phyloP scores from a whole-genome alignment of 345 rosid genomes.

The Melaleuca alternifolia region DNA sequence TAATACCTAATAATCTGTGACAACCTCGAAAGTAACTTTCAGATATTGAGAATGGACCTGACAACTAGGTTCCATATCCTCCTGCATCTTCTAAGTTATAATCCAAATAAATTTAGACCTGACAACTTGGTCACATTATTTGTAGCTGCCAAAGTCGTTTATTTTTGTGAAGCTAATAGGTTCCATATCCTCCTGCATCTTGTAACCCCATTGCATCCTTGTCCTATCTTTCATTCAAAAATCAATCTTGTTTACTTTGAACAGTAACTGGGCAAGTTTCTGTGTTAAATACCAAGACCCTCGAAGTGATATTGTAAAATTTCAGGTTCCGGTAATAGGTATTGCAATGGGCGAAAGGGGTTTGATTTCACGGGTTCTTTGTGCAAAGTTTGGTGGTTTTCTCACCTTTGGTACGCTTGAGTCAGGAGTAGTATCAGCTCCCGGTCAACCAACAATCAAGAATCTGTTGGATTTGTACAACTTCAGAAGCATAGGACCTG shows the following conservation, averaged over 20 bases:
- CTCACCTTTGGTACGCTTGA: slow-evolving; percentile 90
- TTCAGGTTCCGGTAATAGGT: slow-evolving; percentile 82
- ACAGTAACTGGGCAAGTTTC: background rate
- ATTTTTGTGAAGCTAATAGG: background rate
- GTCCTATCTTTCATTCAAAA: background rate
- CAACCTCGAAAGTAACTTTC: background rate
- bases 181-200: background rate
- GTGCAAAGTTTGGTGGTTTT: slow-evolving; percentile 85
- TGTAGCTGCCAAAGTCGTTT: background rate
- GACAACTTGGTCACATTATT: background rate
- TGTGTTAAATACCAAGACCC: background rate
- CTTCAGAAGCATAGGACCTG: slow-evolving; percentile 75
- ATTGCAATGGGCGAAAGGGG: slow-evolving; percentile 95
- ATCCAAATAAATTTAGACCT: background rate
- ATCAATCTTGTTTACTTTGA: background rate
- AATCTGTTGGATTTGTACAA: slow-evolving; percentile 72
- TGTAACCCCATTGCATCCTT: background rate
- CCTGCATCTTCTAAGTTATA: background rate
- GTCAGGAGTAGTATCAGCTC: slow-evolving; percentile 71
- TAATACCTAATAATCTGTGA: background rate
- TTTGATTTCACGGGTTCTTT: slow-evolving; percentile 76
- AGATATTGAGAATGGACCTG: background rate
- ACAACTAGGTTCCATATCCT: background rate
- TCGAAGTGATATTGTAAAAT: background rate
- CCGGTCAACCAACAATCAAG: slow-evolving; percentile 84